These are phyloP conservation scores for Plectosphaerella plurivora DNA, from an alignment of 2,329 filamentous ascomycete genomes.

Conservation along the genomic window DNA sequence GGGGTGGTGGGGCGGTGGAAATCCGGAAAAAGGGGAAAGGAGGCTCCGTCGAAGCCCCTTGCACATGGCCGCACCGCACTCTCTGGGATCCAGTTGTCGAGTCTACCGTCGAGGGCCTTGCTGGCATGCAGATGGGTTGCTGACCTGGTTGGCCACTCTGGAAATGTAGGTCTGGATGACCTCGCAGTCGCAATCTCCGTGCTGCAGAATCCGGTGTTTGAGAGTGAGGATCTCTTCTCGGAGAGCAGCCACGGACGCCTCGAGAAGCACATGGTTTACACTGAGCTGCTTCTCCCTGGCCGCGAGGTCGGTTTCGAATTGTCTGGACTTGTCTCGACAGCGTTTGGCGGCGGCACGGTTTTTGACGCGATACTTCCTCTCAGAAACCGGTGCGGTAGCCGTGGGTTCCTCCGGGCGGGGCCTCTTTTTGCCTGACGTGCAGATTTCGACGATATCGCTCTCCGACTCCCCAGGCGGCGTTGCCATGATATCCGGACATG, in stretches of 20 bases:
- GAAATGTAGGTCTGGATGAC: slow-evolving; percentile 9
- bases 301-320: slow-evolving; percentile 6
- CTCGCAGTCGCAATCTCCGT: slow-evolving; percentile 8
- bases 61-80: neutral
- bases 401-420: neutral
- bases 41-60: neutral
- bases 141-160: slow-evolving; percentile 3
- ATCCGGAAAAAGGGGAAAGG: too few relatives aligned
- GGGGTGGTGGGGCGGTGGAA: neutral
- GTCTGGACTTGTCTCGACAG: slow-evolving; percentile 10
- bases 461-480: neutral
- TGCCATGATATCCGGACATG: neutral
- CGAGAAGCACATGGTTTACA: slow-evolving; percentile 5
- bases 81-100: neutral
- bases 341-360: slow-evolving; percentile 11
- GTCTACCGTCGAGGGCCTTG: too few relatives aligned
- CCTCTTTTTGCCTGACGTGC: neutral
- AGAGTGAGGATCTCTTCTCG: slow-evolving; percentile 7
- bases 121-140: neutral
- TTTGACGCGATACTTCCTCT: slow-evolving; percentile 8
- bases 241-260: slow-evolving; percentile 5
- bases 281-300: slow-evolving; percentile 5
- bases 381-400: neutral
- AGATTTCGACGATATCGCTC: neutral
- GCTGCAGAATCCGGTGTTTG: slow-evolving; percentile 7